phyloP scores from a whole-genome alignment of 1,284 basidiomycete species.

The Exsudoporus floridanus region DNA sequence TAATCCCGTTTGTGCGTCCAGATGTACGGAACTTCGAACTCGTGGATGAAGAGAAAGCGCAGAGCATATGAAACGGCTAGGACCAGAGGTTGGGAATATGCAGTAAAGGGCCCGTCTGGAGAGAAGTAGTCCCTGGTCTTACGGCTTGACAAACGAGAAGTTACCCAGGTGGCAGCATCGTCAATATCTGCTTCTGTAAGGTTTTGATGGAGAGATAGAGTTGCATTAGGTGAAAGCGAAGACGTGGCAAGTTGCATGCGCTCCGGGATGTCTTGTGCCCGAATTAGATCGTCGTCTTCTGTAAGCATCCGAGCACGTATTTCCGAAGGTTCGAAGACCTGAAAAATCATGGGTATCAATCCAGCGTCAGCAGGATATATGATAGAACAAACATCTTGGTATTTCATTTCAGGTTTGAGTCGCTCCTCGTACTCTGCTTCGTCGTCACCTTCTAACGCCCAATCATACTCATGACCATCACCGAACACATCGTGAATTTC shows the following conservation, averaged over 20 bases:
- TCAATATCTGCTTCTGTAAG: conserved; percentile 72
- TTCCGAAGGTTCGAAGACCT: conserved; percentile 99
- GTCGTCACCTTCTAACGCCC: conserved; percentile 85
- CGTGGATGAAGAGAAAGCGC: conserved; percentile 82
- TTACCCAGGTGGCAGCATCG: conserved; percentile 88
- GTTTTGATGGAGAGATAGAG: conserved; percentile 65
- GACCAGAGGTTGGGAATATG: conserved; percentile 71
- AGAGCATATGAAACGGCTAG: conserved; percentile 81
- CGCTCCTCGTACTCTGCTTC: conserved; percentile 57
- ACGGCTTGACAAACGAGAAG: conserved; percentile 77
- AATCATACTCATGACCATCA: conserved; percentile 95
- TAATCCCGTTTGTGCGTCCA: conserved; percentile 94
- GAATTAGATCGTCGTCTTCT: conserved; percentile 93
- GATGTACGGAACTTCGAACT: conserved; percentile 93
- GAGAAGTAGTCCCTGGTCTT: conserved; percentile 78
- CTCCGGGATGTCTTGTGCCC: conserved; percentile 90
- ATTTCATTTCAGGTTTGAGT: conserved; percentile 74
- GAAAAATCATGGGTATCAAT: conserved; percentile 14
- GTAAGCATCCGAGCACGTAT: conserved; percentile 90
- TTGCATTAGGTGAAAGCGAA: conserved; percentile 69
- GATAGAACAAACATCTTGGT: conserved; percentile 75
- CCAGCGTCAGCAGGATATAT: conserved; percentile 3
- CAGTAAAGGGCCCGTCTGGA: conserved; percentile 54
- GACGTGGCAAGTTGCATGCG: conserved; percentile 95
- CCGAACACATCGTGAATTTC: conserved; percentile 98